phyloP scores from a whole-genome alignment of 2,329 filamentous ascomycete species.

The Colletotrichum coccodes region DNA sequence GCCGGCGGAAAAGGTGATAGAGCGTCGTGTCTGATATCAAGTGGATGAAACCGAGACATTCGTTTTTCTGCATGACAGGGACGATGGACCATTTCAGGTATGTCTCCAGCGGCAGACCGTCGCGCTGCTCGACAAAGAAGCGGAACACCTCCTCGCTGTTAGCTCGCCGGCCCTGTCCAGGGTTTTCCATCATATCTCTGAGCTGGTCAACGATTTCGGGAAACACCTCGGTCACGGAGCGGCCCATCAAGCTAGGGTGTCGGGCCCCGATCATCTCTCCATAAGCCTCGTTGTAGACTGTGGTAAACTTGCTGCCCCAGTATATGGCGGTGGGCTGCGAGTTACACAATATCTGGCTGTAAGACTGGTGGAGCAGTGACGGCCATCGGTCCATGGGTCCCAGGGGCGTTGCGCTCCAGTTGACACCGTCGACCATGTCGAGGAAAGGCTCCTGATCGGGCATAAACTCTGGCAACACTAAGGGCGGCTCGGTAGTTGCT shows the following conservation, averaged over 20 bases:
- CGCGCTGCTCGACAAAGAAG: slow-evolving; percentile 55
- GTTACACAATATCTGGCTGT: slow-evolving; percentile 55
- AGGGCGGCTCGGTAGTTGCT: slow-evolving; percentile 44
- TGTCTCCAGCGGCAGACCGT: slow-evolving; percentile 56
- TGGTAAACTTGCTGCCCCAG: slow-evolving; percentile 70
- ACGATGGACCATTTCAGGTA: slow-evolving; percentile 60
- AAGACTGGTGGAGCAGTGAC: slow-evolving; percentile 55
- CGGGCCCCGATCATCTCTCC: slow-evolving; percentile 70
- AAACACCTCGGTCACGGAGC: slow-evolving; percentile 58
- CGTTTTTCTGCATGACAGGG: slow-evolving; percentile 54
- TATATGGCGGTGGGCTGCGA: slow-evolving; percentile 67
- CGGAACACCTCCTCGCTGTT: slow-evolving; percentile 55
- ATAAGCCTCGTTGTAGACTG: slow-evolving; percentile 76
- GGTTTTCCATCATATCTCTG: slow-evolving; percentile 47
- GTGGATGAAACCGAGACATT: slow-evolving; percentile 58
- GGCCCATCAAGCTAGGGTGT: slow-evolving; percentile 72
- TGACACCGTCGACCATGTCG: slow-evolving; percentile 50
- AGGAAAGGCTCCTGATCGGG: slow-evolving; percentile 50
- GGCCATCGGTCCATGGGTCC: slow-evolving; percentile 59
- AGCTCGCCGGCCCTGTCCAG: slow-evolving; percentile 42
- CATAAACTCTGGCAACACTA: slow-evolving; percentile 45
- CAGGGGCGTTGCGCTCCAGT: slow-evolving; percentile 59
- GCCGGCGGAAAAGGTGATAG: slow-evolving; percentile 57
- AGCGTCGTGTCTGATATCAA: slow-evolving; percentile 58
- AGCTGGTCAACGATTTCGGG: slow-evolving; percentile 66